Conservation (phyloP, 768 basidiomycete species). For the Tulasnella sp. region DNA sequence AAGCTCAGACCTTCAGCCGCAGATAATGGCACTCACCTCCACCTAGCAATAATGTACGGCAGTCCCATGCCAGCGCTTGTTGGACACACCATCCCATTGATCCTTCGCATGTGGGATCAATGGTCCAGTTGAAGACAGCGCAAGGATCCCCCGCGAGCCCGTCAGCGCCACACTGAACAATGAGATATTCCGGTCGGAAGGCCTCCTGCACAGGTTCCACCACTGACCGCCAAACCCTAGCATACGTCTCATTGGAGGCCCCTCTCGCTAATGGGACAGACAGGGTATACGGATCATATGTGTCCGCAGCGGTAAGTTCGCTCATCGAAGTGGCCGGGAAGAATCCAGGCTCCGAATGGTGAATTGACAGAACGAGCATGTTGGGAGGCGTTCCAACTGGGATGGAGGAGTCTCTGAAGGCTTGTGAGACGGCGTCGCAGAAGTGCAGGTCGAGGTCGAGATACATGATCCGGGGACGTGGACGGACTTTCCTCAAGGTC, state of each 20-base stretch:
- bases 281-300: slow-evolving; percentile 52
- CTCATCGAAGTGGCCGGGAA: slow-evolving; percentile 56
- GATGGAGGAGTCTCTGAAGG: slow-evolving; percentile 40
- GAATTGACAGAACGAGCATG: slow-evolving; percentile 63
- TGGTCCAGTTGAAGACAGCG: slow-evolving; percentile 58
- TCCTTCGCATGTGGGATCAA: slow-evolving; percentile 41
- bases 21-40: slow-evolving; percentile 40
- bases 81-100: slow-evolving; percentile 60
- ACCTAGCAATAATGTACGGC: slow-evolving; percentile 59
- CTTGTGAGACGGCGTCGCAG: slow-evolving; percentile 76
- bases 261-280: slow-evolving; percentile 70
- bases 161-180: slow-evolving; percentile 82
- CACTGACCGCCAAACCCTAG: slow-evolving; percentile 44
- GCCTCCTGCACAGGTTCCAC: slow-evolving; percentile 48
- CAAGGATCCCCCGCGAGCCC: slow-evolving; percentile 78
- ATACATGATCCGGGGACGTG: slow-evolving; percentile 57
- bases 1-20: slow-evolving; percentile 17
- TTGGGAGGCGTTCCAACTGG: slow-evolving; percentile 25
- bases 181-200: slow-evolving; percentile 65
- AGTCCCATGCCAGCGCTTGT: slow-evolving; percentile 41
- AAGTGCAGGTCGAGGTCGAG: slow-evolving; percentile 89
- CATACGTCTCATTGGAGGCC: slow-evolving; percentile 52
- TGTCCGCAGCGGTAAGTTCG: slow-evolving; percentile 33
- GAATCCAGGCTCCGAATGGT: slow-evolving; percentile 74
- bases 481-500: slow-evolving; percentile 39